Evolutionary conservation across 768 basidiomycete genomes (phyloP).

Genomic region (Tricholomella constricta): DNA sequence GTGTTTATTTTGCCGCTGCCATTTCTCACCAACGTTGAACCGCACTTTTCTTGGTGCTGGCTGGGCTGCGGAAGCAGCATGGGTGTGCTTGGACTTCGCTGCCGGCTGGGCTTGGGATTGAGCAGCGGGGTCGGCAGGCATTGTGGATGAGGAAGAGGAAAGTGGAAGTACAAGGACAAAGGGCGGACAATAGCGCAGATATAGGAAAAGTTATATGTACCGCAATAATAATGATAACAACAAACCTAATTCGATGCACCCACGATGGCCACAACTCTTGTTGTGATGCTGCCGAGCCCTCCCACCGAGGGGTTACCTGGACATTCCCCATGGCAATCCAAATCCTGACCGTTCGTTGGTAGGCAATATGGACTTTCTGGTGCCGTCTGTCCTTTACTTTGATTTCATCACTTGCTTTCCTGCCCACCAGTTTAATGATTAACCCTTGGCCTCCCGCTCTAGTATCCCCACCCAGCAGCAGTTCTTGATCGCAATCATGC

Average conservation of each 20-base stretch:
- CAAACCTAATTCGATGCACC: slow-evolving; percentile 18
- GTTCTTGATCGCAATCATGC: slow-evolving; percentile 4
- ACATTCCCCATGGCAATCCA: slow-evolving; percentile 16
- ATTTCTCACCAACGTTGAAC: slow-evolving; percentile 75
- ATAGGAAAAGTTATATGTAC: slow-evolving; percentile 19
- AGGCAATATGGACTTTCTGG: slow-evolving; percentile 13
- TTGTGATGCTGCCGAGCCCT: slow-evolving; percentile 13
- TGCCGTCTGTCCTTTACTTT: slow-evolving; percentile 3
- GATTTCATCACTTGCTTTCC: slow-evolving; percentile 11
- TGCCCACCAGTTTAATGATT: background rate
- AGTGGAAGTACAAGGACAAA: slow-evolving; percentile 15
- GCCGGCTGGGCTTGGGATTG: slow-evolving; percentile 29
- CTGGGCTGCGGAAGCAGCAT: slow-evolving; percentile 42
- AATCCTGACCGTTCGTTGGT: slow-evolving; percentile 12
- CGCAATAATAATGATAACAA: slow-evolving; percentile 18
- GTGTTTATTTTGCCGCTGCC: slow-evolving; percentile 3
- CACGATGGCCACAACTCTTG: slow-evolving; percentile 16
- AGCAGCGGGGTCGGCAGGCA: slow-evolving; percentile 31
- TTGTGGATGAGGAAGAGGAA: slow-evolving; percentile 20
- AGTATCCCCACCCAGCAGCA: slow-evolving; percentile 1
- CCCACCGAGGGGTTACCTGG: slow-evolving; percentile 15
- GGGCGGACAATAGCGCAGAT: slow-evolving; percentile 22
- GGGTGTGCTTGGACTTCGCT: slow-evolving; percentile 39
- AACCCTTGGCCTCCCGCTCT: background rate
- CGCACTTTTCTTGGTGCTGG: slow-evolving; percentile 80